Conservation (phyloP, 306 rosid species). For the Hippophae tibetana region DNA sequence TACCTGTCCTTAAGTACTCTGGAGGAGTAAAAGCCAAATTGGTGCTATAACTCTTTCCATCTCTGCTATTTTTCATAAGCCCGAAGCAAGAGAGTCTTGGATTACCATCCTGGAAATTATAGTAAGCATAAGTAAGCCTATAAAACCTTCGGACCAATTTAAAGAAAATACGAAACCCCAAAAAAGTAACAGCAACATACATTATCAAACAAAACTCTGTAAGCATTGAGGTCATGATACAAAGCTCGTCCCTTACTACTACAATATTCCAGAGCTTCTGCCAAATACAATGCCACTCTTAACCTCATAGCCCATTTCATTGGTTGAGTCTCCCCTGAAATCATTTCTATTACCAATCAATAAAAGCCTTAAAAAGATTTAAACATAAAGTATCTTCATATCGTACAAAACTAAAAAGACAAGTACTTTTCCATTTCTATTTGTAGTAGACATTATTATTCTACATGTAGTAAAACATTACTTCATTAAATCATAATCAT, state of each 20-base stretch:
- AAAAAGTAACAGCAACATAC: constrained; percentile 24
- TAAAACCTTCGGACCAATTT: constrained; percentile 15
- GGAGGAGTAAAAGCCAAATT: constrained; percentile 99
- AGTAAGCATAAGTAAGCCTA: constrained; percentile 1
- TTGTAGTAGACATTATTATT: too few species aligned
- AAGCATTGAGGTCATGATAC: constrained; percentile 98
- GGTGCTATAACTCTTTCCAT: constrained; percentile 93
- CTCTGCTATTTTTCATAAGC: constrained; percentile 97
- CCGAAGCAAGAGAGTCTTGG: constrained; percentile 98
- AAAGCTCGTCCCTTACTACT: constrained; percentile 71
- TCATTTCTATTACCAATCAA: neutral
- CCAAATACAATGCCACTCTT: constrained; percentile 89
- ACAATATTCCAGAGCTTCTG: constrained; percentile 94
- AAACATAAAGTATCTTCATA: neutral
- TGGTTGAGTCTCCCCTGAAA: constrained; percentile 85
- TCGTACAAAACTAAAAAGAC: neutral
- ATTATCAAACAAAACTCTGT: constrained; percentile 84
- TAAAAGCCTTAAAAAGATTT: neutral
- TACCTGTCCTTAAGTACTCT: constrained; percentile 94
- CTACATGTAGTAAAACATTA: too few species aligned
- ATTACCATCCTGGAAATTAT: constrained; percentile 59
- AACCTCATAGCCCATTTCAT: constrained; percentile 99
- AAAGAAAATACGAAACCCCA: neutral
- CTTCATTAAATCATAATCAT: too few species aligned
- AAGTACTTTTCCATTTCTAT: too few species aligned